A percentile compares a stretch with the other conserved stretches of the same genome.
phyloP scores from a whole-genome alignment of 2,329 filamentous ascomycete species.

The Colletotrichum sp. region DNA sequence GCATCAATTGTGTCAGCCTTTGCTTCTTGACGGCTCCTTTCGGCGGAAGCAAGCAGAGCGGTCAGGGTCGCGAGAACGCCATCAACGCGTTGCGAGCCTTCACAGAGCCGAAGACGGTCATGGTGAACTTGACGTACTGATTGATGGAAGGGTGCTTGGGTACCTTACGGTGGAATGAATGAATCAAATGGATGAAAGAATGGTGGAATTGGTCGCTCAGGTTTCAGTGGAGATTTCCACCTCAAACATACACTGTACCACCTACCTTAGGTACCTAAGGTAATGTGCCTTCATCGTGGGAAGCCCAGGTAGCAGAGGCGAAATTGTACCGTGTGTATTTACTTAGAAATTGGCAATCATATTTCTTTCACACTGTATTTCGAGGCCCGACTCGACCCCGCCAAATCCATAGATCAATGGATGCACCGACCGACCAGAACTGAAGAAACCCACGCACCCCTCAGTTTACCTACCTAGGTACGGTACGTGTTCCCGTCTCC shows the following conservation, averaged over 20 bases:
- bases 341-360: background rate
- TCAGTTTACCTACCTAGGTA: background rate
- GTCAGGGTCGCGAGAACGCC: conserved; percentile 53
- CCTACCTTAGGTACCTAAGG: too few relatives aligned
- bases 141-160: background rate
- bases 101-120: conserved; percentile 56
- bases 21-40: conserved; percentile 48
- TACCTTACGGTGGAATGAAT: background rate
- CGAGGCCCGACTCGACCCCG: background rate
- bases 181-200: background rate
- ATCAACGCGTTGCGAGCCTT: conserved; percentile 51
- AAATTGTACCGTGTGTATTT: background rate
- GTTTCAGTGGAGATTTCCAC: background rate
- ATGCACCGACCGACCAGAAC: too few relatives aligned
- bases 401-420: too few relatives aligned
- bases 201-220: background rate
- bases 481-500: too few relatives aligned
- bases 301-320: background rate
- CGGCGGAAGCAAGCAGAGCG: conserved; percentile 55
- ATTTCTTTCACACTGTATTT: background rate
- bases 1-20: conserved; percentile 61
- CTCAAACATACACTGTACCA: background rate
- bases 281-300: background rate
- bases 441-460: too few relatives aligned
- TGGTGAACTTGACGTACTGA: conserved; percentile 43